Conservation (phyloP, 257 asterid species). For the Solanum peruvianum region DNA sequence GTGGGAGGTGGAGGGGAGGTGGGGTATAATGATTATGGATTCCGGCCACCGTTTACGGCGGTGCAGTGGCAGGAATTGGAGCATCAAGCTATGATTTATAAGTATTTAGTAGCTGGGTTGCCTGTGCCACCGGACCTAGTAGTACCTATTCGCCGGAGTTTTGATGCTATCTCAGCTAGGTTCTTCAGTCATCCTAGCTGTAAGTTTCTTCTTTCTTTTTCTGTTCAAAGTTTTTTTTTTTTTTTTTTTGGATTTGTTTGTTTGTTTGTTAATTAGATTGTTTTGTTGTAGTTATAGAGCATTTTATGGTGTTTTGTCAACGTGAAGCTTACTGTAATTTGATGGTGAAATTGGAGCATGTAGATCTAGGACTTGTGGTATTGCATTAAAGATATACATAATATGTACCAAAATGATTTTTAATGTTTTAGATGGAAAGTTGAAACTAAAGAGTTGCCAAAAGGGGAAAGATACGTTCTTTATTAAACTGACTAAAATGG, state of each 20-base stretch:
- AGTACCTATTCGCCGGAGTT: conserved; percentile 75
- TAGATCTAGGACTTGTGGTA: background rate
- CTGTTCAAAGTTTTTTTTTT: background rate
- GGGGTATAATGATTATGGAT: conserved; percentile 41
- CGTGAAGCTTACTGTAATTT: background rate
- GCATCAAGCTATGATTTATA: conserved; percentile 95
- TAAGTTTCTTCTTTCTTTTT: conserved; percentile 18
- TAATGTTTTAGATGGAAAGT: background rate
- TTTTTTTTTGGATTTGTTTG: too few relatives aligned
- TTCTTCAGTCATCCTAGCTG: conserved; percentile 69
- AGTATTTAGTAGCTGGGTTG: conserved; percentile 77
- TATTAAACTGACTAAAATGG: background rate
- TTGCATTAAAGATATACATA: background rate
- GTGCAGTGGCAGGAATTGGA: conserved; percentile 98
- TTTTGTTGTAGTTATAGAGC: background rate
- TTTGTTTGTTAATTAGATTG: background rate
- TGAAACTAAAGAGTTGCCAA: background rate
- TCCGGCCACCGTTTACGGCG: conserved; percentile 74
- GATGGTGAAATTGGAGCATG: background rate
- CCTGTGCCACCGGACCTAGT: conserved; percentile 89
- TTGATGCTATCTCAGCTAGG: conserved; percentile 71
- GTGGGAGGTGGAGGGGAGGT: conserved; percentile 24
- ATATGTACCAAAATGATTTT: background rate
- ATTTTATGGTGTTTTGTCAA: background rate
- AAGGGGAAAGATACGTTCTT: background rate